Base-by-base conservation (phyloP, 1,284 basidiomycete genomes). In the Athelia psychrophila region DNA sequence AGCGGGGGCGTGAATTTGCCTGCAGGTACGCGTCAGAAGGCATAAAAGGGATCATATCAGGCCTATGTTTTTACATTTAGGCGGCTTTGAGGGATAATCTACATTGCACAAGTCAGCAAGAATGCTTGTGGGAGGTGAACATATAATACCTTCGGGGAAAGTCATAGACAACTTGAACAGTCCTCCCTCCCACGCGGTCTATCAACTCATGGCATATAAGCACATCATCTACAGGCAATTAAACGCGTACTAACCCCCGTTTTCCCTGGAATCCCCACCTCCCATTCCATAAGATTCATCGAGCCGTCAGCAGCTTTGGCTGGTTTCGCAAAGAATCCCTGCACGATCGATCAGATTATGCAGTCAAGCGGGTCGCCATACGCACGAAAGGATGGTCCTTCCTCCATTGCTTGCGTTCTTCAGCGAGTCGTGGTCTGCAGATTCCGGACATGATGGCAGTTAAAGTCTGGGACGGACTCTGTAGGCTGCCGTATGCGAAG, bases 311-410 rank as follows among this genome's bases (percentile, higher is more conserved):
- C 68, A 33, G 85, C 81, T 72, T 98, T 98, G 48, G 81, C 76
- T 24, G 96, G 96, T 65, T 93, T 90, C 46, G 96, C 96, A 65
- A 91, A 98, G 76, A 99, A 99, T 60, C 95, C 95, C 96, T 99
- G 58, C 10, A 51, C 27, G 27, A 49, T 48, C 36, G 24, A 53
- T 53, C 27, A 54, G 54, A 44, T 25, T 30, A 27, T 45, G 45
- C 32, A 47, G 30, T 25, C 49, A 36, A 51, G 23, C 30, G 27
- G 27, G 13, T 45, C 48, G 18, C 19, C 8, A 52, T 38, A 84
- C 94, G 71, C 72, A 98, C 96, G 64, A 97, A 98, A 47, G 97
- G 97, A 72, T 99, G 97, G 64, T 99, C 97, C 70, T 96, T 98
- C 57, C 97, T 77, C 97, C 97, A 99, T 64, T 97, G 93, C 74